Evolutionary conservation across 2,329 filamentous ascomycete genomes (phyloP), one percentile per base, ranked within the genome.

Genomic region (Arthrobotrys conoides): DNA sequence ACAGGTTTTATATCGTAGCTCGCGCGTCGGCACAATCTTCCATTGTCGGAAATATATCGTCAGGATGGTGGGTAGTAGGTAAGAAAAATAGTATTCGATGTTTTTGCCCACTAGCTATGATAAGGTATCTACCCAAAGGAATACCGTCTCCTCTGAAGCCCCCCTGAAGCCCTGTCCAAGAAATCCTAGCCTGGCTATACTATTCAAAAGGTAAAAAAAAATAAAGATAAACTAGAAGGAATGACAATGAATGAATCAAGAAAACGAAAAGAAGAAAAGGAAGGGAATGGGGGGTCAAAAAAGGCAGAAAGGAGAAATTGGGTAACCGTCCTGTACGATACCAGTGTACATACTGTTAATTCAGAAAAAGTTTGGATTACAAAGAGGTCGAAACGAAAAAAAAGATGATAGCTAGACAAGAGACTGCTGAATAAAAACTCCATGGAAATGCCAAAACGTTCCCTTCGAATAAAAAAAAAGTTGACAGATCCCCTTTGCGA

Each of bases 361-460:
- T 12, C 36, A 55, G 36, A 61, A 51, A 51, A 30, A 16, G 53
- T 12, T 61, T 18, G 51, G 10, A 61, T 61, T 61, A 61, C 57
- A 61, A 61, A 20, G 48, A 20, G 20, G 10, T 4, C 36, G 38
- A 61, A 20, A 18, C 30, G 22, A 3, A 5, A 24, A 51, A 24
- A 5, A 24, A 51, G 14, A 24, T 14, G 48, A 71, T 71, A 71
- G 67, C 55, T 63, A 63, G 67, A 71, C 67, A 63, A 61, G 59
- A 55, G 69, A 65, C 44, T 55, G 20, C 30, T 48, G 36, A 61
- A 65, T 65, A 69, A 75, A 65, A 75, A 75, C 71, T 75, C 71
- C 71, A 75, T 75, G 33, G 71, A 75, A 75, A 75, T 75, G 71
- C 71, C 48, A 75, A 46, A 75, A 68, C 38, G 41, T 20, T 22